Base-by-base conservation (phyloP, 495 filamentous ascomycete species). In the Niebla homalea region DNA sequence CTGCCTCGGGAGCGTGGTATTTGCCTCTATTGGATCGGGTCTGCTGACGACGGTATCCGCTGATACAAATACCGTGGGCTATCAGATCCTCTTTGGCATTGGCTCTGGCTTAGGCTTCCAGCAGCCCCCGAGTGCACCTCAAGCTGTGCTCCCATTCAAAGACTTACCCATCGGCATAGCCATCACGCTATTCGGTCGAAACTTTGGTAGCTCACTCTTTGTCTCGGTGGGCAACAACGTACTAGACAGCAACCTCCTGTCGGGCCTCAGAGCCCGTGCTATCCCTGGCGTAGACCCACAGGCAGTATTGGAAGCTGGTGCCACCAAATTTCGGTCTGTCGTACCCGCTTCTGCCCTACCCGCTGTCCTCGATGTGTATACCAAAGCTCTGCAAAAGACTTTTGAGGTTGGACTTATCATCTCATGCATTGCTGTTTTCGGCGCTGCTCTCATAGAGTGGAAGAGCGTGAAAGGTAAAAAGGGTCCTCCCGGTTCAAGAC, bases 81-180 rank as follows among this genome's bases (percentile, higher is more conserved):
- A 74, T 56, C 73, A 76, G 46, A 66, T 73, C 51, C 40, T 79
- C 19, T 56, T 43, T 40, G 82, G 81, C 32, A 71, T 80, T 41
- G 83, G 82, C 11, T 62, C 80, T 18, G 82, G 82, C 0, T 66
- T 77, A 18, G 80, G 79, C 36, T 73, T 79, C 67, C 80, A 84
- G 60, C 74, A 77, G 35, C 63, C 75, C 1, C 64, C 70, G 36
- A 72, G 84, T 29, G 74, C 73, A 3, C 76, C 77, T 4, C 79
- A 83, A 51, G 69, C 74, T 4, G 67, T 70, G 4, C 70, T 83
- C 36, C 67, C 69, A 2, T 61, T 61, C 25, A 59, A 66, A 19
- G 74, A 81, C 46, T 65, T 83, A 26, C 68, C 74, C 26, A 71
- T 70, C 5, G 79, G 76, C 8, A 69, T 77, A 32, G 68, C 77